phyloP scores from a whole-genome alignment of 164 flowering plant species.

The Cinnamomum chago region DNA sequence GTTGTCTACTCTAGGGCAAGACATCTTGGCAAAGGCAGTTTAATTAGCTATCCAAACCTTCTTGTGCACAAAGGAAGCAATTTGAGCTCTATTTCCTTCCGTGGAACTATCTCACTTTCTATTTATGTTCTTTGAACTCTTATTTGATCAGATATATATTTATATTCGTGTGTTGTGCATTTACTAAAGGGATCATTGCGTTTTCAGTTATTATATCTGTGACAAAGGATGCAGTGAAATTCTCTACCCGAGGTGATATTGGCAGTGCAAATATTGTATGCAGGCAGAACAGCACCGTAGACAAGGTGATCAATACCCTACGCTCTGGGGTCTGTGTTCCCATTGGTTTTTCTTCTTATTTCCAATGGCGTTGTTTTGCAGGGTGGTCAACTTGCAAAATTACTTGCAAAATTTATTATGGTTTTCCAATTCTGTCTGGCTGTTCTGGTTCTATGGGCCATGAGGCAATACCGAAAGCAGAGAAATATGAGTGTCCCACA shows the following conservation, averaged over 20 bases:
- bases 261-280: constrained; percentile 26
- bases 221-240: constrained; percentile 22
- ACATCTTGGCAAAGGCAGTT: neutral
- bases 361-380: no score
- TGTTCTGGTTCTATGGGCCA: no score
- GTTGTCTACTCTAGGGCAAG: no score
- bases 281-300: constrained; percentile 21
- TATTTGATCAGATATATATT: neutral
- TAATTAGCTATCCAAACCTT: neutral
- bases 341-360: no score
- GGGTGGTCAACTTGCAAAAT: no score
- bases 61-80: neutral
- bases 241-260: constrained; percentile 24
- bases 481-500: no score
- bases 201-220: constrained; percentile 24
- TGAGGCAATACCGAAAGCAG: no score
- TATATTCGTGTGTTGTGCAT: neutral
- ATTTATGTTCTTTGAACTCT: neutral
- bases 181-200: neutral
- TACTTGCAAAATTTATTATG: no score
- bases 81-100: neutral
- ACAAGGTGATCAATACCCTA: constrained; percentile 8
- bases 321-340: neutral
- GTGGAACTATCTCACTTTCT: neutral
- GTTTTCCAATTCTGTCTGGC: no score